Conservation (phyloP, 225 moss, liverwort and hornwort genomes). For the Sphagnum tenellum region DNA sequence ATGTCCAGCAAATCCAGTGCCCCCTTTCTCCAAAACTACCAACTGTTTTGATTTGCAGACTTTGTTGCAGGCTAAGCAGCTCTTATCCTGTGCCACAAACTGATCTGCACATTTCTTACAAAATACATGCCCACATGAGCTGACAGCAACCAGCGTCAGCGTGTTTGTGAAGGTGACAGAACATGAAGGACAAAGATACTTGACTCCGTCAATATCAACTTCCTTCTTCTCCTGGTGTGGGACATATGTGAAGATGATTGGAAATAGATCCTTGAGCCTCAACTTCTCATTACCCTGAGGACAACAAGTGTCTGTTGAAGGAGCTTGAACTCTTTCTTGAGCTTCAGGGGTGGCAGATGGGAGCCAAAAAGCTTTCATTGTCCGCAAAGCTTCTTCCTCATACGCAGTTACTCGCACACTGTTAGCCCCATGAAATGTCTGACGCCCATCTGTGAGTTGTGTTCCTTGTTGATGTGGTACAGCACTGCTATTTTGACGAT, state of each 20-base stretch:
- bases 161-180: constrained; percentile 88
- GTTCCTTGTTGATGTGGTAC: constrained; percentile 55
- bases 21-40: constrained; percentile 63
- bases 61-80: constrained; percentile 67
- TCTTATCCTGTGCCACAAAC: constrained; percentile 62
- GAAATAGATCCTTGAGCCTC: constrained; percentile 72
- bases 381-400: constrained; percentile 89
- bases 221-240: constrained; percentile 70
- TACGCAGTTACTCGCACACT: constrained; percentile 71
- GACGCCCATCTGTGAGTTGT: constrained; percentile 30
- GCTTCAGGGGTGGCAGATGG: constrained; percentile 88
- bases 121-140: constrained; percentile 75
- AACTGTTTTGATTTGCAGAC: constrained; percentile 65
- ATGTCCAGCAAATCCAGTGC: constrained; percentile 75
- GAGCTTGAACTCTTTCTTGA: constrained; percentile 59
- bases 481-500: constrained; percentile 73
- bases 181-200: constrained; percentile 82
- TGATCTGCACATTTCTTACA: constrained; percentile 91
- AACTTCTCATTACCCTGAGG: constrained; percentile 95
- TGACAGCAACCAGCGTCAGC: constrained; percentile 56
- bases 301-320: constrained; percentile 57
- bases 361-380: constrained; percentile 96
- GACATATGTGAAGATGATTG: constrained; percentile 53
- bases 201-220: constrained; percentile 42
- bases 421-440: constrained; percentile 69